These are phyloP conservation scores for Eleusine coracana DNA, from an alignment of 176 grass and related monocot genomes.

Conservation along the genomic window DNA sequence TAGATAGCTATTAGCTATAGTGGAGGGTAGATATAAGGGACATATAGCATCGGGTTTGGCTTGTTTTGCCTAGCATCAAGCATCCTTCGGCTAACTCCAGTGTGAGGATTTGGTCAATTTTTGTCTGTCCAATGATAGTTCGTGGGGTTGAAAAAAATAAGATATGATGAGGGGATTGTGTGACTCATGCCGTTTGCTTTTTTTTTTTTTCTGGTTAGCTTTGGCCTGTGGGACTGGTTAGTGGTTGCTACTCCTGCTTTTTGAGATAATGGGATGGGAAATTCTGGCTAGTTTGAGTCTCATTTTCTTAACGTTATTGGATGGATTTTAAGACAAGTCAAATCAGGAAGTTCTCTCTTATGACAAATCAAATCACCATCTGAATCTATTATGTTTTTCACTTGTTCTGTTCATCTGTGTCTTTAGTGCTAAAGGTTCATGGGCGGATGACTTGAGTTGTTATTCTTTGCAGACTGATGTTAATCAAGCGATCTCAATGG, in stretches of 20 bases:
- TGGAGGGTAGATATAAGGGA: neutral
- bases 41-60: neutral
- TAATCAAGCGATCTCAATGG: constrained; percentile 98
- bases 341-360: neutral
- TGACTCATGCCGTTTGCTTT: neutral
- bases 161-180: neutral
- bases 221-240: neutral
- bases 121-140: neutral
- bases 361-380: constrained; percentile 1
- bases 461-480: constrained; percentile 66
- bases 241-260: neutral
- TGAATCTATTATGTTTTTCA: neutral
- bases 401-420: neutral
- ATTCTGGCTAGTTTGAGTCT: neutral
- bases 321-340: neutral
- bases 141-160: neutral
- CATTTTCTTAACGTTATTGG: neutral
- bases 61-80: constrained; percentile 8
- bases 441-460: constrained; percentile 11
- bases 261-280: neutral
- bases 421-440: constrained; percentile 20
- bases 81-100: neutral
- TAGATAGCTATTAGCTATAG: neutral
- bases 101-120: neutral
- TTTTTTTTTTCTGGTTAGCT: neutral